Evolutionary conservation across 1,284 basidiomycete species (phyloP).

Genomic region (Heterobasidion annosum): DNA sequence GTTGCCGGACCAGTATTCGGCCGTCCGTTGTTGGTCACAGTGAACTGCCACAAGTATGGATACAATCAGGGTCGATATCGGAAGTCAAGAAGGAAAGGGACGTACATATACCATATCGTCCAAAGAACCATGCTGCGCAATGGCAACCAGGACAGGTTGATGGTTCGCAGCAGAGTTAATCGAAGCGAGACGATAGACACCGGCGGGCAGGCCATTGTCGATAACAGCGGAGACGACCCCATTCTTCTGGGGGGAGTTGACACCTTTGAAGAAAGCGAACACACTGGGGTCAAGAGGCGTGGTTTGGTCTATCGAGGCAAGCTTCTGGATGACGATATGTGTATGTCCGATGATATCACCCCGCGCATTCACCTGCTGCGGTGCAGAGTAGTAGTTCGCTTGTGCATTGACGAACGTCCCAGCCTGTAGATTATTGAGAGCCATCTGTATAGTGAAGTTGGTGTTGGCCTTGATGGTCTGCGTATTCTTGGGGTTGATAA

Average conservation of each 20-base stretch:
- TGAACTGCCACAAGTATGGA: slow-evolving; percentile 26
- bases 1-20: neutral
- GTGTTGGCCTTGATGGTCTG: slow-evolving; percentile 40
- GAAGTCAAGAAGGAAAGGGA: slow-evolving; percentile 1
- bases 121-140: slow-evolving; percentile 51
- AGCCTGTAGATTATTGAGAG: slow-evolving; percentile 45
- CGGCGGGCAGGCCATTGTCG: slow-evolving; percentile 45
- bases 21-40: slow-evolving; percentile 18
- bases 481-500: slow-evolving; percentile 46
- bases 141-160: slow-evolving; percentile 52
- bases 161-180: slow-evolving; percentile 58
- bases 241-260: slow-evolving; percentile 38
- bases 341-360: slow-evolving; percentile 54
- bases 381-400: slow-evolving; percentile 56
- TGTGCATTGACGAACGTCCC: slow-evolving; percentile 57
- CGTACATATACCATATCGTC: slow-evolving; percentile 53
- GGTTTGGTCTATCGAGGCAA: slow-evolving; percentile 39
- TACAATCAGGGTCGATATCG: neutral
- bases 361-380: slow-evolving; percentile 45
- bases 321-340: slow-evolving; percentile 53
- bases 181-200: slow-evolving; percentile 50
- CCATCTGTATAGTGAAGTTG: slow-evolving; percentile 50
- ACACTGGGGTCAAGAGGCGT: slow-evolving; percentile 41
- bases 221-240: slow-evolving; percentile 46
- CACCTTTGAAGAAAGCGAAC: slow-evolving; percentile 66